Percentiles rank a stretch among this genome's conserved stretches.
phyloP scores from a whole-genome alignment of 1,284 basidiomycete genomes.

The Ustilago cynodontis region DNA sequence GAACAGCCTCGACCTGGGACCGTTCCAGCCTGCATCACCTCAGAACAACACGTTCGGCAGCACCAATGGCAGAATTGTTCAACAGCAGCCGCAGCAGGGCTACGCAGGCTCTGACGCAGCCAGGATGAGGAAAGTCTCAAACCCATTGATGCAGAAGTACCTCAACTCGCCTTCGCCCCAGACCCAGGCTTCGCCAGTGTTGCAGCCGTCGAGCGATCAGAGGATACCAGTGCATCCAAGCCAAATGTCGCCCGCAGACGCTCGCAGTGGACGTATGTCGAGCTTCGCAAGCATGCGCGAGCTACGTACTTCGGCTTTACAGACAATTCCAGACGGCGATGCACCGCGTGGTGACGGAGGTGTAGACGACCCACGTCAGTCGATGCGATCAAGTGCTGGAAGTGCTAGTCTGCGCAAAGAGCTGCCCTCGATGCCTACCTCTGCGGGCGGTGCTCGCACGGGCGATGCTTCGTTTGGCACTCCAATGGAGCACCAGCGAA shows the following conservation, averaged over 20 bases:
- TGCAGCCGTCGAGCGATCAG: constrained; percentile 4
- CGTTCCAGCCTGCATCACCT: constrained; percentile 56
- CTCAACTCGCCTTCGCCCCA: constrained; percentile 45
- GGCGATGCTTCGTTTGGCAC: neutral
- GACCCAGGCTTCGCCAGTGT: constrained; percentile 32
- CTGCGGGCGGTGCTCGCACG: neutral
- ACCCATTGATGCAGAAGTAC: constrained; percentile 46
- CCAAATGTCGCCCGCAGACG: constrained; percentile 4
- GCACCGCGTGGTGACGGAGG: constrained; percentile 4
- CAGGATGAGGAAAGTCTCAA: constrained; percentile 38
- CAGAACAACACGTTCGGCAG: constrained; percentile 18
- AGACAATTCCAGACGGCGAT: constrained; percentile 32
- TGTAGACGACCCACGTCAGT: constrained; percentile 14
- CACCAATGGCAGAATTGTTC: constrained; percentile 23
- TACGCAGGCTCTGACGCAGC: constrained; percentile 9
- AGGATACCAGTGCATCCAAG: constrained; percentile 3
- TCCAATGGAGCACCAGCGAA: constrained; percentile 20
- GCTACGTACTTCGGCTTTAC: constrained; percentile 19
- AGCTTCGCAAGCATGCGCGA: constrained; percentile 39
- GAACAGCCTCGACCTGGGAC: constrained; percentile 60
- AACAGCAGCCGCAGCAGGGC: constrained; percentile 20
- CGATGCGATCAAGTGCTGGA: constrained; percentile 24
- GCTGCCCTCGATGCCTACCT: constrained; percentile 38
- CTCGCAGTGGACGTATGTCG: constrained; percentile 20
- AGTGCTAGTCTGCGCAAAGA: constrained; percentile 36